These are phyloP conservation scores for Komagataella pseudopastoris DNA, from an alignment of 805 yeast genomes.

Conservation along the genomic window DNA sequence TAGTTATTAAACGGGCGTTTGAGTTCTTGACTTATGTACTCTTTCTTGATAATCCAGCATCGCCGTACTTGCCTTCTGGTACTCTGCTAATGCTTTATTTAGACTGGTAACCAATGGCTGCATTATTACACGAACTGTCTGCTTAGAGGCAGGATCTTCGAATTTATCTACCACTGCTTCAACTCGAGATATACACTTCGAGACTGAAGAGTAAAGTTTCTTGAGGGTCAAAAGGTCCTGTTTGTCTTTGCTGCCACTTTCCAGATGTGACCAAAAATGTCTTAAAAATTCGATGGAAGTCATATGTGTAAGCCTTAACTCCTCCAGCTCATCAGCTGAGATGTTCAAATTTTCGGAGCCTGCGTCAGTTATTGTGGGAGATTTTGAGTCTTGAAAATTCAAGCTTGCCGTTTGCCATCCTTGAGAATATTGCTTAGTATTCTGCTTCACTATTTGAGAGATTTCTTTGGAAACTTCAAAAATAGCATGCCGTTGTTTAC, in stretches of 20 bases:
- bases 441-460: constrained; percentile 31
- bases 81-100: constrained; percentile 29
- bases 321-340: constrained; percentile 28
- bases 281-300: constrained; percentile 64
- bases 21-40: neutral
- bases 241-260: constrained; percentile 18
- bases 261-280: constrained; percentile 62
- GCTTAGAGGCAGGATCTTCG: constrained; percentile 4
- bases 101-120: constrained; percentile 31
- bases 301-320: constrained; percentile 47
- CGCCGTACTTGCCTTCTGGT: constrained; percentile 21
- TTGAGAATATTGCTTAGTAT: constrained; percentile 39
- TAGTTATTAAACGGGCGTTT: neutral
- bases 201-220: constrained; percentile 32
- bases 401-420: constrained; percentile 19
- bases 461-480: constrained; percentile 31
- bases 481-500: constrained; percentile 16
- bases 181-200: constrained; percentile 32
- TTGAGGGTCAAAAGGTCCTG: constrained; percentile 20
- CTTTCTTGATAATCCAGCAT: neutral
- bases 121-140: constrained; percentile 12
- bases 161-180: constrained; percentile 15
- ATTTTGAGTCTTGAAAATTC: constrained; percentile 5
- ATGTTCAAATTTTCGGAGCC: constrained; percentile 4
- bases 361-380: constrained; percentile 2